Evolutionary conservation across 305 asterid species (phyloP).

Genomic region (Fraxinus albicans): DNA sequence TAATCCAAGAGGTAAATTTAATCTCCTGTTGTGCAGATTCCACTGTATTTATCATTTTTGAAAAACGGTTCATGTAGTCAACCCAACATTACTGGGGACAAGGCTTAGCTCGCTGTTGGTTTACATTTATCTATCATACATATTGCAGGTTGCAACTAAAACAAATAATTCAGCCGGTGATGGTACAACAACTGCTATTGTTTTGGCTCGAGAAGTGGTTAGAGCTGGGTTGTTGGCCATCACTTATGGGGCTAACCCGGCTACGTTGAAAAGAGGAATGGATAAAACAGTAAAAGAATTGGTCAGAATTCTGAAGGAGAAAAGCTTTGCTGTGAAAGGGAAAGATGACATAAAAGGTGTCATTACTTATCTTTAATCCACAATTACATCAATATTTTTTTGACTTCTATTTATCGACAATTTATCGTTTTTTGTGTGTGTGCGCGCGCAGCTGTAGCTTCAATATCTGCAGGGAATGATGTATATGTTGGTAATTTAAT

Average conservation of each 20-base stretch:
- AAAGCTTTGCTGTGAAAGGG: slow-evolving; percentile 63
- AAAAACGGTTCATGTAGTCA: background rate
- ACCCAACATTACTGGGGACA: background rate
- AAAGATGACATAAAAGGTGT: slow-evolving; percentile 71
- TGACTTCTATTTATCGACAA: background rate
- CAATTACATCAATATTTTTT: background rate
- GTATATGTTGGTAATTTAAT: slow-evolving; percentile 70
- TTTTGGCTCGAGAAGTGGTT: slow-evolving; percentile 89
- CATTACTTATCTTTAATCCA: slow-evolving; percentile 8
- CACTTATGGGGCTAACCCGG: slow-evolving; percentile 87
- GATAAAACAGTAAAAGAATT: slow-evolving; percentile 64
- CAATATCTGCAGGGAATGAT: slow-evolving; percentile 95
- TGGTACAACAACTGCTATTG: slow-evolving; percentile 90
- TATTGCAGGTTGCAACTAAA: slow-evolving; percentile 72
- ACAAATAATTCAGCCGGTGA: slow-evolving; percentile 87
- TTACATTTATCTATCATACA: slow-evolving; percentile 11
- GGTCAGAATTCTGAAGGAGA: slow-evolving; percentile 55
- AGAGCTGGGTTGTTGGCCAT: slow-evolving; percentile 71
- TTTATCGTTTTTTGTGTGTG: no score
- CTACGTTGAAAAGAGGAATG: slow-evolving; percentile 79
- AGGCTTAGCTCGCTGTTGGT: background rate
- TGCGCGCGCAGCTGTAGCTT: slow-evolving; percentile 66
- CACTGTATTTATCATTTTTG: background rate
- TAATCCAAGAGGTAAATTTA: slow-evolving; percentile 70
- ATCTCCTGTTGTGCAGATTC: background rate